These are phyloP conservation scores for Fraxinus ornus DNA, from an alignment of 305 asterid species.

Conservation along the genomic window DNA sequence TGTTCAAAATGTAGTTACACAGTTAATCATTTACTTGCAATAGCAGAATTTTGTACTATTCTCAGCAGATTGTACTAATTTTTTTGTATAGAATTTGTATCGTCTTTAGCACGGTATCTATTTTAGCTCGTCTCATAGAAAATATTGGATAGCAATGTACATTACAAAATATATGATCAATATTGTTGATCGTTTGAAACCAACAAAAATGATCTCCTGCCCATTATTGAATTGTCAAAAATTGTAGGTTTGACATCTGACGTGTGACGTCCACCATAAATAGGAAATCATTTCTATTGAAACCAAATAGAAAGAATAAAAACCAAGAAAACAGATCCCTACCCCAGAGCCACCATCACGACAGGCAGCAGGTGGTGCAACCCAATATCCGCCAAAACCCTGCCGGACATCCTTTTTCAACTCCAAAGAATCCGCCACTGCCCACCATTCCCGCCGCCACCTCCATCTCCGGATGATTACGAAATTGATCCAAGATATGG, in stretches of 20 bases:
- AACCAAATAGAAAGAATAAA: background rate
- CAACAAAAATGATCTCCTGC: background rate
- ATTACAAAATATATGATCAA: background rate
- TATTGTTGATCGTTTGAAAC: background rate
- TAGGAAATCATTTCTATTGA: no score
- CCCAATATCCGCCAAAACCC: constrained; percentile 29
- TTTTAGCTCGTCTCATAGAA: background rate
- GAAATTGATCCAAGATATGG: constrained; percentile 85
- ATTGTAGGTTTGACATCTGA: no score
- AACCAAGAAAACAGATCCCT: background rate
- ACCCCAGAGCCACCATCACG: background rate
- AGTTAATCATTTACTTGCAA: background rate
- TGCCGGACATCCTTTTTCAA: constrained; percentile 35
- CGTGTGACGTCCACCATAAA: no score
- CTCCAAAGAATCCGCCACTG: constrained; percentile 51
- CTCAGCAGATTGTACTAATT: background rate
- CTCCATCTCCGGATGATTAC: constrained; percentile 22
- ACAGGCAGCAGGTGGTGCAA: constrained; percentile 21
- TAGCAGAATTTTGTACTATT: background rate
- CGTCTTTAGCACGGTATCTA: background rate
- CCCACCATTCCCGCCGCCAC: constrained; percentile 40
- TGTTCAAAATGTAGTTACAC: background rate
- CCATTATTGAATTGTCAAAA: no score
- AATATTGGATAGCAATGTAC: background rate
- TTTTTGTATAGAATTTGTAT: background rate